Evolutionary conservation across 2,329 filamentous ascomycete species (phyloP).

Genomic region (Purpureocillium lavendulum): DNA sequence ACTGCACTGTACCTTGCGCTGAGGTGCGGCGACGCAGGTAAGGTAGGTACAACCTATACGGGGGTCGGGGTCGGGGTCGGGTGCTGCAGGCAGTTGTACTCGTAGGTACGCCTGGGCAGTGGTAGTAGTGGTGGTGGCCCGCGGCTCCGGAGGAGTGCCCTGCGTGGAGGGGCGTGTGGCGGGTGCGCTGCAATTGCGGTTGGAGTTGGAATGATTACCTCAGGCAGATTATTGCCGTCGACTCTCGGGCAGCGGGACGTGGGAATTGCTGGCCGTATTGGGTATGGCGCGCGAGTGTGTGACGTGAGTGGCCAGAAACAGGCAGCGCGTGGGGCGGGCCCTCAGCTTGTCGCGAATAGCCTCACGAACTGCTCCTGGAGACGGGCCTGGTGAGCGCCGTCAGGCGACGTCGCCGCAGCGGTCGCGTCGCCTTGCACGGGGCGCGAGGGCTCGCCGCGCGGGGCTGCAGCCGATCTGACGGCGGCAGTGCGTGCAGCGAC

Average conservation of each 20-base stretch:
- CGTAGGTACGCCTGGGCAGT: too few relatives aligned
- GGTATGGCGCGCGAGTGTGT: conserved; percentile 3
- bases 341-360: conserved; percentile 26
- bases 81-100: too few relatives aligned
- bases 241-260: background rate
- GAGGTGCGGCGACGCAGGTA: too few relatives aligned
- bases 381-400: conserved; percentile 10
- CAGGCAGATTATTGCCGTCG: background rate
- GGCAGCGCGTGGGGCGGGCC: conserved; percentile 5
- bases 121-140: too few relatives aligned
- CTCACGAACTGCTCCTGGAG: conserved; percentile 19
- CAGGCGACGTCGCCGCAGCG: conserved; percentile 11
- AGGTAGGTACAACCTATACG: too few relatives aligned
- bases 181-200: too few relatives aligned
- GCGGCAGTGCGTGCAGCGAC: conserved; percentile 18
- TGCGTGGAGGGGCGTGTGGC: too few relatives aligned
- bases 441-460: conserved; percentile 6
- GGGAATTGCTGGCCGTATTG: background rate
- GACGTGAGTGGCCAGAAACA: conserved; percentile 14
- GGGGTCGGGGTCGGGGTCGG: too few relatives aligned
- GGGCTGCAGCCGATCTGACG: conserved; percentile 12
- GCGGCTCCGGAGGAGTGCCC: too few relatives aligned
- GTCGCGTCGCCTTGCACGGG: too few relatives aligned
- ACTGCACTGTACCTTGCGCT: too few relatives aligned
- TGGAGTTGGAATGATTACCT: background rate